Evolutionary conservation across 1,284 basidiomycete genomes (phyloP).

Genomic region (Ganoderma meredithae): DNA sequence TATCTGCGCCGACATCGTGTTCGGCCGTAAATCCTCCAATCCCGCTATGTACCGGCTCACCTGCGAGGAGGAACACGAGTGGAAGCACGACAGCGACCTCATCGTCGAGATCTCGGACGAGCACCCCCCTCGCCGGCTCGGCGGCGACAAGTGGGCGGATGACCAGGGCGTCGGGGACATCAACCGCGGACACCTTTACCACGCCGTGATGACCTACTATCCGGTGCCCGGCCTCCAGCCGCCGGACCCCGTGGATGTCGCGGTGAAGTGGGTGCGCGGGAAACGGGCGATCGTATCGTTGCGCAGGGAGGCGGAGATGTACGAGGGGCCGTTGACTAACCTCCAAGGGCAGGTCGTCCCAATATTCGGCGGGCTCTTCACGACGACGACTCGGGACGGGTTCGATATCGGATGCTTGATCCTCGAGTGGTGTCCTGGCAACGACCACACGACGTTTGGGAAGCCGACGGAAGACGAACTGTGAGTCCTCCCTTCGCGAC

Average conservation of each 20-base stretch:
- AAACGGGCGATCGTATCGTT: constrained; percentile 42
- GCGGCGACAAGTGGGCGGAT: constrained; percentile 19
- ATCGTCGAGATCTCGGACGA: constrained; percentile 21
- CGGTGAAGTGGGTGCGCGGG: constrained; percentile 33
- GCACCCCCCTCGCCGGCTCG: constrained; percentile 18
- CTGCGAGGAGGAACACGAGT: constrained; percentile 8
- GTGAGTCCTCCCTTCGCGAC: constrained; percentile 15
- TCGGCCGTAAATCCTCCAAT: constrained; percentile 22
- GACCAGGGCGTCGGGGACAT: constrained; percentile 15
- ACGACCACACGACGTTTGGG: constrained; percentile 18
- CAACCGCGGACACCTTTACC: constrained; percentile 24
- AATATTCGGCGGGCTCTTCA: constrained; percentile 31
- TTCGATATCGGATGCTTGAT: constrained; percentile 43
- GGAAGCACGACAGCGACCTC: constrained; percentile 22
- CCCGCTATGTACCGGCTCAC: constrained; percentile 26
- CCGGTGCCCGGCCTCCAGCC: constrained; percentile 3
- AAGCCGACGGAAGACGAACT: constrained; percentile 21
- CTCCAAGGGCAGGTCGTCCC: constrained; percentile 31
- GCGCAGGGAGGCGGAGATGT: constrained; percentile 31
- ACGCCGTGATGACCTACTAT: constrained; percentile 21
- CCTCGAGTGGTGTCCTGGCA: constrained; percentile 46
- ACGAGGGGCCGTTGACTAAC: constrained; percentile 20
- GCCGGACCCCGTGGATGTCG: constrained; percentile 20
- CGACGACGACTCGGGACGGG: constrained; percentile 16
- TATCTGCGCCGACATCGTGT: constrained; percentile 27